Conservation (phyloP, 1,284 basidiomycete genomes). For the Fomitopsis betulina region DNA sequence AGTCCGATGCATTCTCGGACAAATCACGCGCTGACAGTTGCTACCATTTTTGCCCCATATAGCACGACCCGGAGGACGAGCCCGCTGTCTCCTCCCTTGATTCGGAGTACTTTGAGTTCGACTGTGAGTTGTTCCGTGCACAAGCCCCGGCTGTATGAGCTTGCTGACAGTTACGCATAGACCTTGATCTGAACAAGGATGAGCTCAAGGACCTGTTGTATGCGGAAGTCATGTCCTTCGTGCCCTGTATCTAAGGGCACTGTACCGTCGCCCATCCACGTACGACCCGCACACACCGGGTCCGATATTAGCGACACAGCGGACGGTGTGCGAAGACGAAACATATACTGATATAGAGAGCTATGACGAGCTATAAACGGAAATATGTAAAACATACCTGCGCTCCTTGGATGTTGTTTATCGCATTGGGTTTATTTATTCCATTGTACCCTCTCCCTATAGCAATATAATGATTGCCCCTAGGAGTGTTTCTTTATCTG, state of each 20-base stretch:
- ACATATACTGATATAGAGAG: too few species aligned
- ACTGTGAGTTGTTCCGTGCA: constrained; percentile 41
- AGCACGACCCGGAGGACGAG: constrained; percentile 87
- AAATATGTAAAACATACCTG: constrained; percentile 1
- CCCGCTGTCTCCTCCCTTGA: constrained; percentile 71
- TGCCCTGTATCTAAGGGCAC: constrained; percentile 16
- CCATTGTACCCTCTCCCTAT: background rate
- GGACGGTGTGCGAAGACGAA: background rate
- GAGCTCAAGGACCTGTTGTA: constrained; percentile 57
- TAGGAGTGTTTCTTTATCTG: background rate
- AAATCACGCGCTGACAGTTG: background rate
- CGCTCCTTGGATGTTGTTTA: background rate
- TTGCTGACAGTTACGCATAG: constrained; percentile 29
- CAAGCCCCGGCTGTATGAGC: background rate
- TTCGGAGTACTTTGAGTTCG: constrained; percentile 85
- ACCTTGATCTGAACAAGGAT: constrained; percentile 72
- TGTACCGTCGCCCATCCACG: background rate
- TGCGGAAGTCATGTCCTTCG: constrained; percentile 25
- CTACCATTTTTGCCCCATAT: constrained; percentile 11
- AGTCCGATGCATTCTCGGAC: constrained; percentile 19
- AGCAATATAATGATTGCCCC: background rate
- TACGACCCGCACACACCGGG: background rate
- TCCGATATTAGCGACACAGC: too few species aligned
- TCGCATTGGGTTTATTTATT: constrained; percentile 1
- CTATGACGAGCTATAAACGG: background rate